Base-by-base conservation (phyloP, 2,329 filamentous ascomycete genomes). In the Verticillium isaacii region DNA sequence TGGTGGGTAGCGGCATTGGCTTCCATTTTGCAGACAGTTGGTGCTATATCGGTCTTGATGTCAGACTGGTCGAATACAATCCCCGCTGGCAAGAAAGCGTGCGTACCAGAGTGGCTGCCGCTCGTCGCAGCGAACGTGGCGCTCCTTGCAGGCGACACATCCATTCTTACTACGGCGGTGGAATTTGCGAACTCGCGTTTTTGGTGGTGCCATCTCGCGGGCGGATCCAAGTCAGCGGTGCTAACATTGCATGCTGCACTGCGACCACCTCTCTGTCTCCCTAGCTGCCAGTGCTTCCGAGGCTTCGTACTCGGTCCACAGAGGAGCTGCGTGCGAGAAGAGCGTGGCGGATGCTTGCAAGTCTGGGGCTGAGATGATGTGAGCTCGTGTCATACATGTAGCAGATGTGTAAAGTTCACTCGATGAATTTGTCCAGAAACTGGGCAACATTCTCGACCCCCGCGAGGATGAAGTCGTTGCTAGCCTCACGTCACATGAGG, bases 51-150 rank as follows among this genome's bases (percentile, higher is more conserved):
- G 29, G 56, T 11, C 32, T 55, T 14, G 9, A 8, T 37, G 45
- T 54, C 36, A 61, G 59, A n/a, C 59, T 36, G 5, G 32, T 37
- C 11, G n/a, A 34, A 9, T 29, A 32, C 15, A 8, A 19, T 19
- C 7, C 11, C 19, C 25, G 4, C 39, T 29, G 23, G 45, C 25
- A 56, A 15, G 29, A 12, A 60, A 62, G 59, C 74, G 29, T 29
- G 29, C 77, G 67, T 76, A 80, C 78, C 78, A 80, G 52, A 80
- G 70, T 50, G 78, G 78, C 65, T 72, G 77, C 63, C 73, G 72
- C 66, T 81, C 78, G 62, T 80, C 77, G 68, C 78, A 80, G 59
- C 78, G 75, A 58, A 80, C 78, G 65, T 80, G 78, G 65, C 78
- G 75, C 60, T 68, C 69, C 68, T 77, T 79, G 70, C 73, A 76